Conservation (phyloP, 805 yeast genomes). For the Kurtzmaniella fragi region DNA sequence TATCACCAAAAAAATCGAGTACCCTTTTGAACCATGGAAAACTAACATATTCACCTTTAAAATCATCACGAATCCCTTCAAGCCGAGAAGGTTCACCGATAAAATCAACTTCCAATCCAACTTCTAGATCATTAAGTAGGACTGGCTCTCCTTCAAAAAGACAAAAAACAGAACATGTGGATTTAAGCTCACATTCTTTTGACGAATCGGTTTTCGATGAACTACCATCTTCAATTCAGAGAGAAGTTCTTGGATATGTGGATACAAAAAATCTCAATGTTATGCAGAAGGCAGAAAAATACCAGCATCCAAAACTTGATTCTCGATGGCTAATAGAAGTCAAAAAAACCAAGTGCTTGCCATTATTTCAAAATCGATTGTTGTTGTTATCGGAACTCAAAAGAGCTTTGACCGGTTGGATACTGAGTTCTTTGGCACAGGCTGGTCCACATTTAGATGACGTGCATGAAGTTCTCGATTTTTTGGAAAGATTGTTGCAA, state of each 20-base stretch:
- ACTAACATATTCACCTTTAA: too few relatives aligned
- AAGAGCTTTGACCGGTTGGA: conserved; percentile 20
- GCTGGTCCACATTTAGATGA: conserved; percentile 34
- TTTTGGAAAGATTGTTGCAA: conserved; percentile 14
- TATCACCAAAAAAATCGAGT: conserved; percentile 4
- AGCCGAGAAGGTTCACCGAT: too few relatives aligned
- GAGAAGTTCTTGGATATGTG: conserved; percentile 32
- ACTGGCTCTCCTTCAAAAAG: not conserved
- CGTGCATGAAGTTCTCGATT: conserved; percentile 15
- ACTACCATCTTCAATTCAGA: conserved; percentile 32
- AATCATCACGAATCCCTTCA: too few relatives aligned
- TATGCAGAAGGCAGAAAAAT: too few relatives aligned
- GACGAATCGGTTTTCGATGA: conserved; percentile 33
- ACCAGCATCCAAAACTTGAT: conserved; percentile 2
- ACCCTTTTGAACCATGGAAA: conserved; percentile 16
- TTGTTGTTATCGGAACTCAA: conserved; percentile 11
- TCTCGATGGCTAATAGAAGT: not conserved
- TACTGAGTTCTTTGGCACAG: conserved; percentile 19
- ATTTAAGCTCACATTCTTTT: not conserved
- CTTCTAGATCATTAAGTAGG: too few relatives aligned
- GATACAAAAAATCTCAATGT: conserved; percentile 7
- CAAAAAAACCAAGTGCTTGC: conserved; percentile 1
- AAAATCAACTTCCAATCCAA: too few relatives aligned
- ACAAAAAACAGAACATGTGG: not conserved
- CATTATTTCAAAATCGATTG: conserved; percentile 12